Base-by-base conservation (phyloP, 225 moss, liverwort and hornwort genomes). In the Marchantia polymorpha region DNA sequence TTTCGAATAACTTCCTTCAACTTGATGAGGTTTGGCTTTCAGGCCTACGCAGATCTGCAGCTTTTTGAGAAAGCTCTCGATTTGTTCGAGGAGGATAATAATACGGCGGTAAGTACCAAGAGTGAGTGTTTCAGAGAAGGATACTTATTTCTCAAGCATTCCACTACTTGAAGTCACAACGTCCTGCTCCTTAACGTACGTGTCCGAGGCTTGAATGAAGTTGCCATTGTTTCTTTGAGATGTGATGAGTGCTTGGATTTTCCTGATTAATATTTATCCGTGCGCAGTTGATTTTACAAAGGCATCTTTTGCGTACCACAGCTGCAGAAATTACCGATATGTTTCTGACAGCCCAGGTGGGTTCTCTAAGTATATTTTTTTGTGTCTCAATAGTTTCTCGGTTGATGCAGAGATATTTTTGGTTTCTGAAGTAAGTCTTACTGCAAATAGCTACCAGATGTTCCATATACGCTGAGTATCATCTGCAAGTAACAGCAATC, bases 301-400 rank as follows among this genome's bases (percentile, higher is more conserved):
- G 90, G 80, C 95, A 99, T 86, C 91, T 99, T 72, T 82, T 99
- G 77, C 95, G 99, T 23, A 93, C 90, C 26, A 86, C 95, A 63
- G 95, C 93, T 79, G 83, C 90, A 69, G 95, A 99, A 83, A 82
- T 99, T 70, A 90, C 88, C 16, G 91, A 99, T 85, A 65, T 85
- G 64, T 93, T 91, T 79, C 84, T 99, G 52, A 83, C 72, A 73
- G 52, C 86, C 6, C 90, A 79, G 91, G 97, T 91, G 46, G 58
- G 70, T 23, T 10, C 19, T 29, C 22, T 47, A n/a, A n/a, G 9
- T 55, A 2, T 11, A 67, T 31, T 2, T 0, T 54, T 5, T 39
- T 11, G n/a, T 12, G 25, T 51, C 26, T 22, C 14, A 12, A 16
- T 22, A 73, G 4, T 54, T 2, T 39, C 3, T 39, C 39, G 39